Evolutionary conservation across 148 eudicot species (phyloP).

Genomic region (Rhododendron griersonianum): DNA sequence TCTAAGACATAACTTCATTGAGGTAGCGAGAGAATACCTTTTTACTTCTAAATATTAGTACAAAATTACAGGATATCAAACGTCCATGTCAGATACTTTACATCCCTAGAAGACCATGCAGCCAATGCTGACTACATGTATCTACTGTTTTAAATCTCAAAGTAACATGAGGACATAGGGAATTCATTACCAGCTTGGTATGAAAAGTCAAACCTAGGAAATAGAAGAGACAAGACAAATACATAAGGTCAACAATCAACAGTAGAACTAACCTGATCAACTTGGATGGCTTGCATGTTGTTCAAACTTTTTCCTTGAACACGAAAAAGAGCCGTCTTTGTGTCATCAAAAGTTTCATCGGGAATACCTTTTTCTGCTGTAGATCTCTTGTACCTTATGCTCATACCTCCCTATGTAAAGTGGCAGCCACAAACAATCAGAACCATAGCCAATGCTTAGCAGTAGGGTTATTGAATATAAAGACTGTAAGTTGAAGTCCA

Average conservation of each 20-base stretch:
- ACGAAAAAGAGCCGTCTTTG: slow-evolving; percentile 38
- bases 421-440: slow-evolving; percentile 7
- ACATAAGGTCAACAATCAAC: background rate
- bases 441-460: background rate
- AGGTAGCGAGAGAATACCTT: background rate
- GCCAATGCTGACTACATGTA: background rate
- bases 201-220: background rate
- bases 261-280: slow-evolving; percentile 25
- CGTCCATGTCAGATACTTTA: background rate
- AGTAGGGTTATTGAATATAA: background rate
- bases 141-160: background rate
- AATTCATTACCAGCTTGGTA: background rate
- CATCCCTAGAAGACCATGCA: background rate
- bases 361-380: slow-evolving; percentile 23
- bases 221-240: background rate
- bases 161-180: background rate
- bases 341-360: slow-evolving; percentile 32
- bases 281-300: slow-evolving; percentile 52
- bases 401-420: slow-evolving; percentile 30
- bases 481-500: background rate
- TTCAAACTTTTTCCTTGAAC: slow-evolving; percentile 38
- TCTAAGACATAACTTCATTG: background rate
- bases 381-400: slow-evolving; percentile 25
- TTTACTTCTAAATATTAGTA: background rate
- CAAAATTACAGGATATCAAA: background rate